phyloP scores from a whole-genome alignment of 2,329 filamentous ascomycete genomes.

The Cordyceps cicadae region DNA sequence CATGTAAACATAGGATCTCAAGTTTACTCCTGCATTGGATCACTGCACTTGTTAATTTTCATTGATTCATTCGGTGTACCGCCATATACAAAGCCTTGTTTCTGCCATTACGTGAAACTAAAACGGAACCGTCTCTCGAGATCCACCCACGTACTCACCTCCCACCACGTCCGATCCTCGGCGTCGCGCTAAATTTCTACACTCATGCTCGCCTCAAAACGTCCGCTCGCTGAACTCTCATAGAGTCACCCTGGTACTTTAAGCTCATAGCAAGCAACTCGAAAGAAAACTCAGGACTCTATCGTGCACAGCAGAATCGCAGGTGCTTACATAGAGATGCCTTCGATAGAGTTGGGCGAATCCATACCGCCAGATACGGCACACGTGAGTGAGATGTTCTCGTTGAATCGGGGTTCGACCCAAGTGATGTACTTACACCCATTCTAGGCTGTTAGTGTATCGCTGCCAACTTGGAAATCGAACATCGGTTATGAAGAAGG shows the following conservation, averaged over 20 bases:
- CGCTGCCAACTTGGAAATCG: constrained; percentile 82
- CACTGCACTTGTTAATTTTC: not conserved
- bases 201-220: constrained; percentile 1
- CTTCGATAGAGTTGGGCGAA: constrained; percentile 51
- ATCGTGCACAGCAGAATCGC: not conserved
- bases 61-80: not conserved
- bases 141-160: constrained; percentile 1
- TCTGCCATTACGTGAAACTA: not conserved
- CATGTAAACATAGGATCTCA: not conserved
- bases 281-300: not conserved
- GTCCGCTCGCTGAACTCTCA: not conserved
- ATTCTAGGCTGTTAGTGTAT: constrained; percentile 82
- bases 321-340: constrained; percentile 29
- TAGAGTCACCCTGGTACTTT: not conserved
- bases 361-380: constrained; percentile 70
- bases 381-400: constrained; percentile 51
- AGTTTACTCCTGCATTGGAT: not conserved
- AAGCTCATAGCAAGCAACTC: not conserved
- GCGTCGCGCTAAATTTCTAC: constrained; percentile 6
- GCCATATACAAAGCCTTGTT: not conserved
- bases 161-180: constrained; percentile 7
- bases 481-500: constrained; percentile 95
- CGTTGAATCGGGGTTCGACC: not conserved
- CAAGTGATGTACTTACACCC: not conserved
- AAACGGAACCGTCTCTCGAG: not conserved